Conservation (phyloP, 495 filamentous ascomycete species). For the Cairneyella variabilis region DNA sequence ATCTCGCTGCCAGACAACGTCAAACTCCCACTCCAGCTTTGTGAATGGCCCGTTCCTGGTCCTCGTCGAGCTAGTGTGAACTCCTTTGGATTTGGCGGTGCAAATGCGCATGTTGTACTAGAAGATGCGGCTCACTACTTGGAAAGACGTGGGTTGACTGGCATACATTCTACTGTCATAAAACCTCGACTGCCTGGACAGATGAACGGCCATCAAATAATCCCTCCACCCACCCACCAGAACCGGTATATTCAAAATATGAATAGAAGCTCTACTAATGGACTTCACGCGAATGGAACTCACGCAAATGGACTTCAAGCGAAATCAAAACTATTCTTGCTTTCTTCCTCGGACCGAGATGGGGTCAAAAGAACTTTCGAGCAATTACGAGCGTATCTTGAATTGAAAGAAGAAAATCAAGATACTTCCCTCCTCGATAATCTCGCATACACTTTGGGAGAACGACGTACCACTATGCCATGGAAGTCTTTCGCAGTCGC, state of each 20-base stretch:
- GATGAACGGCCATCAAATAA: not conserved
- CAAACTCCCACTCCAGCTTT: not conserved
- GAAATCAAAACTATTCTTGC: conserved; percentile 9
- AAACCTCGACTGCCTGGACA: not conserved
- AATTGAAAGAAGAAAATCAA: conserved; percentile 11
- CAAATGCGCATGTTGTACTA: conserved; percentile 53
- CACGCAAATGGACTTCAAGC: conserved; percentile 36
- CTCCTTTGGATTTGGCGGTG: conserved; percentile 54
- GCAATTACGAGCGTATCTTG: conserved; percentile 10
- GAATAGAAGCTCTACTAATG: not conserved
- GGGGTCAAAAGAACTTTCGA: not conserved
- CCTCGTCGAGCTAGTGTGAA: conserved; percentile 27
- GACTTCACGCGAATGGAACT: conserved; percentile 25
- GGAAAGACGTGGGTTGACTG: not conserved
- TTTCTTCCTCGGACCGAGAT: conserved; percentile 7
- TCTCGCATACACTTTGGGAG: conserved; percentile 11
- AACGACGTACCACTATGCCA: not conserved
- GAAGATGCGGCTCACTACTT: conserved; percentile 31
- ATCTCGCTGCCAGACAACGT: not conserved
- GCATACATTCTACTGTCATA: not conserved
- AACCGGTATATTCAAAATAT: not conserved
- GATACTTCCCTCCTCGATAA: not conserved
- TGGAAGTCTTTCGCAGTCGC: not conserved
- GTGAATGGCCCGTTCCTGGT: conserved; percentile 27
- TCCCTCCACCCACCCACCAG: not conserved